phyloP scores from a whole-genome alignment of 257 asterid genomes.

The Nemophila menziesii region DNA sequence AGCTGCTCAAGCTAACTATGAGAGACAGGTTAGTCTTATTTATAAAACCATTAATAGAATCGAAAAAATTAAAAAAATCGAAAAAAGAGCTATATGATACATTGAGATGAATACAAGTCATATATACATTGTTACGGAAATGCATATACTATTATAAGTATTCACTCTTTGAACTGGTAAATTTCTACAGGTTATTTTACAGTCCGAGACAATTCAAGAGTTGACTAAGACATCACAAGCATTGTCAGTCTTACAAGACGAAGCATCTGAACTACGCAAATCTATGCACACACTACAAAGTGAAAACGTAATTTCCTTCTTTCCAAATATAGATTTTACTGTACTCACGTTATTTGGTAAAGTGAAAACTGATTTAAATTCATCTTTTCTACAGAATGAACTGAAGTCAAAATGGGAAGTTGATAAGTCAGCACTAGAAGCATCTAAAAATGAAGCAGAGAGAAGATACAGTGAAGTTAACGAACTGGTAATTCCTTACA shows the following conservation, averaged over 20 bases:
- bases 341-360: not conserved
- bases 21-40: conserved; percentile 56
- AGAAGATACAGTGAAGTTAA: conserved; percentile 58
- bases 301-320: conserved; percentile 22
- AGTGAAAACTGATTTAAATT: conserved; percentile 3
- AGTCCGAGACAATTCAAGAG: conserved; percentile 92
- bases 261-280: conserved; percentile 65
- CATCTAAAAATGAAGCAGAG: conserved; percentile 59
- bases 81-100: not conserved
- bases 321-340: not conserved
- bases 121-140: not conserved
- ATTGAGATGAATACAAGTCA: not conserved
- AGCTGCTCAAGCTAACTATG: conserved; percentile 74
- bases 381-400: conserved; percentile 34
- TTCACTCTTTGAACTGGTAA: conserved; percentile 2
- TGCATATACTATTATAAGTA: not conserved
- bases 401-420: conserved; percentile 72
- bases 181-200: conserved; percentile 56
- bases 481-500: conserved; percentile 34
- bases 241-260: conserved; percentile 53
- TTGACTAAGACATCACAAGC: conserved; percentile 80
- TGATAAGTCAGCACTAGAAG: conserved; percentile 60
- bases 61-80: too few species aligned
- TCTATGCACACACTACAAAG: conserved; percentile 37
- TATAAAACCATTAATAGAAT: not conserved